Conservation (phyloP, 805 yeast genomes). For the Candida palmyrensis region DNA sequence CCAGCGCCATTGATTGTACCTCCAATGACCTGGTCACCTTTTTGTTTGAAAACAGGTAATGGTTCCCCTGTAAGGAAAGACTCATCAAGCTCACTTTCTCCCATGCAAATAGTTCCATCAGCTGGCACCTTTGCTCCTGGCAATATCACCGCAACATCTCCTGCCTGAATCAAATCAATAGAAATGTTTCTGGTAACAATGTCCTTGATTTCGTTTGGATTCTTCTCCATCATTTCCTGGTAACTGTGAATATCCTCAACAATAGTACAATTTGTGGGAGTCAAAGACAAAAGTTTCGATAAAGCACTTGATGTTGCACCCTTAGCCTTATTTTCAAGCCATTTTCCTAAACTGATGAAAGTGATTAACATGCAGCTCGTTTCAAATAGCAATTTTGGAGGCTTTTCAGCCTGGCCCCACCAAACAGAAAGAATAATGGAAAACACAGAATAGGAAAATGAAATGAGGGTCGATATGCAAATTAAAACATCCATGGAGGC, state of each 20-base stretch:
- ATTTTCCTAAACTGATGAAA: conserved; percentile 86
- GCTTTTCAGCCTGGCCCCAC: conserved; percentile 29
- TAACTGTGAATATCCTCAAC: conserved; percentile 37
- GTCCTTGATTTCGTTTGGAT: conserved; percentile 12
- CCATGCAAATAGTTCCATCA: conserved; percentile 77
- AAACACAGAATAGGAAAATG: conserved; percentile 67
- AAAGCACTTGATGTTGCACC: conserved; percentile 90
- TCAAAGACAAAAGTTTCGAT: conserved; percentile 69
- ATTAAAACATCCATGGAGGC: conserved; percentile 93
- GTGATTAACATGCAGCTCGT: conserved; percentile 80
- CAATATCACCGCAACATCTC: conserved; percentile 69
- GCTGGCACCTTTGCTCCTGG: conserved; percentile 92
- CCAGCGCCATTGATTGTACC: conserved; percentile 88
- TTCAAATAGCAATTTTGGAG: conserved; percentile 77
- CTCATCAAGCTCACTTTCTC: conserved; percentile 83
- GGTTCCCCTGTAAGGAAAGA: conserved; percentile 92
- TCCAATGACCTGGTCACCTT: conserved; percentile 69
- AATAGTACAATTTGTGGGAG: conserved; percentile 74
- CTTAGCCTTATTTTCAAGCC: conserved; percentile 86
- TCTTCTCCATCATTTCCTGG: conserved; percentile 12
- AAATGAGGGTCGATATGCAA: conserved; percentile 72
- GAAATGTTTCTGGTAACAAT: conserved; percentile 48
- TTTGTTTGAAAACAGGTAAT: conserved; percentile 58
- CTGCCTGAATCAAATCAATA: conserved; percentile 70
- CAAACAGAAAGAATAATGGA: conserved; percentile 50